Conservation (phyloP, 768 basidiomycete species). For the Aureoboletus auriporus region DNA sequence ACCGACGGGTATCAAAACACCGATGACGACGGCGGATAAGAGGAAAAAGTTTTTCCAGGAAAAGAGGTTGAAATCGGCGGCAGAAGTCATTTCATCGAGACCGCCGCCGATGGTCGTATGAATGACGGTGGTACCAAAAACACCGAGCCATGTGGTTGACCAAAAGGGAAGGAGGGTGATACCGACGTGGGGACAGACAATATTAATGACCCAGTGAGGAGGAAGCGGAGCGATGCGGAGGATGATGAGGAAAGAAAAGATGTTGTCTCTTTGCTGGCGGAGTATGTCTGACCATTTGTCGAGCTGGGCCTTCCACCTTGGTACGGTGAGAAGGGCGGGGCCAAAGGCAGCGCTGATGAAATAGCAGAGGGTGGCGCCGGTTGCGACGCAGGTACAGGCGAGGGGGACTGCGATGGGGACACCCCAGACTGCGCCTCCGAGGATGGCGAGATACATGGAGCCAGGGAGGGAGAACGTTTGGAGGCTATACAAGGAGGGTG, state of each 20-base stretch:
- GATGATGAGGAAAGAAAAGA: slow-evolving; percentile 92
- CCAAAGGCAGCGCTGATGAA: slow-evolving; percentile 88
- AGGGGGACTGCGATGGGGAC: slow-evolving; percentile 80
- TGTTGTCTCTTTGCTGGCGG: slow-evolving; percentile 70
- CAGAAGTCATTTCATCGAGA: slow-evolving; percentile 91
- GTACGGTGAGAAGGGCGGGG: slow-evolving; percentile 83
- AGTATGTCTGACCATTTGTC: slow-evolving; percentile 83
- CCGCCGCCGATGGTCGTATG: slow-evolving; percentile 94
- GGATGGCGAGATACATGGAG: slow-evolving; percentile 96
- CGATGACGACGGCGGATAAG: slow-evolving; percentile 79
- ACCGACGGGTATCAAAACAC: slow-evolving; percentile 92
- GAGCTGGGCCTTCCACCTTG: slow-evolving; percentile 77
- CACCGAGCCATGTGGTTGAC: slow-evolving; percentile 85
- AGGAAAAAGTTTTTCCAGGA: slow-evolving; percentile 89
- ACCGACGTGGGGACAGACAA: slow-evolving; percentile 89
- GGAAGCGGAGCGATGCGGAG: slow-evolving; percentile 91
- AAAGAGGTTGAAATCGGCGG: slow-evolving; percentile 90
- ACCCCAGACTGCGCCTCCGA: slow-evolving; percentile 95
- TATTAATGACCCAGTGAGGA: slow-evolving; percentile 95
- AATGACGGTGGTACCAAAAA: slow-evolving; percentile 88
- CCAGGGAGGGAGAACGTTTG: slow-evolving; percentile 97
- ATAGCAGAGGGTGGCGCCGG: slow-evolving; percentile 90
- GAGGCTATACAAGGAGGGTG: slow-evolving; percentile 46
- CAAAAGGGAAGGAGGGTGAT: slow-evolving; percentile 86
- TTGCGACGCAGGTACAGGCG: slow-evolving; percentile 89